Conservation (phyloP, 2,329 filamentous ascomycete species). For the Rutstroemia sp. region DNA sequence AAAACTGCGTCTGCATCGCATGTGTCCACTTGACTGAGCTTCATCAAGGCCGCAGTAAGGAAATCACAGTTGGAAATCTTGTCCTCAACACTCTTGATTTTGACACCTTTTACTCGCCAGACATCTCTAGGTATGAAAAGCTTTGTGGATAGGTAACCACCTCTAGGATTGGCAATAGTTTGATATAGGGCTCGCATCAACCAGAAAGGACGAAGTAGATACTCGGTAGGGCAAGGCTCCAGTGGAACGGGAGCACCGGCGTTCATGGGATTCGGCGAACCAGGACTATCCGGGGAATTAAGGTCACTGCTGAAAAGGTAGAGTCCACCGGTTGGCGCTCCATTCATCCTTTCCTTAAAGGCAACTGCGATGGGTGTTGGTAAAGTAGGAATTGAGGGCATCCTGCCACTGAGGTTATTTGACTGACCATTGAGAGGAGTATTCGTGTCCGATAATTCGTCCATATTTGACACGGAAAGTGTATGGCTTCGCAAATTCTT, state of each 20-base stretch:
- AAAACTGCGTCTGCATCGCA: slow-evolving; percentile 86
- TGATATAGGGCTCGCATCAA: slow-evolving; percentile 92
- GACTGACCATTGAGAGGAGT: slow-evolving; percentile 50
- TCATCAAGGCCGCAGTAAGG: slow-evolving; percentile 79
- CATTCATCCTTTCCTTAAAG: slow-evolving; percentile 51
- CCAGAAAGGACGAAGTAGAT: slow-evolving; percentile 93
- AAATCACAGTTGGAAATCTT: slow-evolving; percentile 90
- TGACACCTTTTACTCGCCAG: slow-evolving; percentile 90
- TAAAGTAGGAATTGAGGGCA: slow-evolving; percentile 52
- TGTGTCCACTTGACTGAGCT: slow-evolving; percentile 76
- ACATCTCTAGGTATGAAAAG: slow-evolving; percentile 89
- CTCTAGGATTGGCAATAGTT: slow-evolving; percentile 82
- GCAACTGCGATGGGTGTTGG: slow-evolving; percentile 61
- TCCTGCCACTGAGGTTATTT: slow-evolving; percentile 35
- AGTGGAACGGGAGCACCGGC: slow-evolving; percentile 66
- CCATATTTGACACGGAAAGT: slow-evolving; percentile 54
- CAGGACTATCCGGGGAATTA: slow-evolving; percentile 57
- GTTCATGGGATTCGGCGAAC: slow-evolving; percentile 56
- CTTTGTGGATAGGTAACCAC: slow-evolving; percentile 85
- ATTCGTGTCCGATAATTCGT: slow-evolving; percentile 54
- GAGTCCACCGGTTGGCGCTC: slow-evolving; percentile 57
- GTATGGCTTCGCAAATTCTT: slow-evolving; percentile 68
- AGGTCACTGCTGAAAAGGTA: slow-evolving; percentile 81
- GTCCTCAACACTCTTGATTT: slow-evolving; percentile 84
- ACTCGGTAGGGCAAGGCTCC: slow-evolving; percentile 86